Evolutionary conservation across 2,329 filamentous ascomycete genomes (phyloP).

Genomic region (Fusarium bactridioides): DNA sequence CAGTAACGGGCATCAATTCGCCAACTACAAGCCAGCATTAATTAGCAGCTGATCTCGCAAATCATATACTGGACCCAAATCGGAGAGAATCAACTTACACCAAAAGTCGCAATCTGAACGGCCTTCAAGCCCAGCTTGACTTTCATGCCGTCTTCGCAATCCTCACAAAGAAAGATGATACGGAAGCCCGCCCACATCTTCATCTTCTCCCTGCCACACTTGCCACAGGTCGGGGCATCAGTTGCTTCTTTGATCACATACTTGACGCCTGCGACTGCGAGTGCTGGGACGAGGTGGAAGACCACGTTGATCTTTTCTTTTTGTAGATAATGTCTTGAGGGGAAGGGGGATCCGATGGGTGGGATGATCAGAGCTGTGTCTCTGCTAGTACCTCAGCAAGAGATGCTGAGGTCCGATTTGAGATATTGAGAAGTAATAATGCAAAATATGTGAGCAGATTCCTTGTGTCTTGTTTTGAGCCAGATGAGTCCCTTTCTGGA

Average conservation of each 20-base stretch:
- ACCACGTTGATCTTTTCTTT: background rate
- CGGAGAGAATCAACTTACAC: background rate
- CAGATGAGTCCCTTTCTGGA: background rate
- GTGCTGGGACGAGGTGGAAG: background rate
- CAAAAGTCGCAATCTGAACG: background rate
- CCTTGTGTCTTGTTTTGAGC: fast-evolving
- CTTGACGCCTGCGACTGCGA: background rate
- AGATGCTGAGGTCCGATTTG: too few relatives aligned
- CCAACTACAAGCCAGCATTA: background rate
- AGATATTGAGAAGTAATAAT: fast-evolving
- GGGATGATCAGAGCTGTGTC: background rate
- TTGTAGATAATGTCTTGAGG: background rate
- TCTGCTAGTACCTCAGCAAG: background rate
- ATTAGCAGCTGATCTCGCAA: background rate
- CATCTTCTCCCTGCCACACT: background rate
- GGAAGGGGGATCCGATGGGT: background rate
- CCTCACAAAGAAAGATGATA: background rate
- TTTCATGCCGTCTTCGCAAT: background rate
- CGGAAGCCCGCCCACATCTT: background rate
- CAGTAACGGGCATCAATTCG: background rate
- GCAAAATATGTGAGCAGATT: fast-evolving
- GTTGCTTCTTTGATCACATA: background rate
- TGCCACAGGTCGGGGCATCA: background rate
- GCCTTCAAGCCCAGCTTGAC: background rate
- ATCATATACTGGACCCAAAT: background rate